These are phyloP conservation scores for Myriosclerotinia scirpicola DNA, from an alignment of 2,329 filamentous ascomycete species.

Conservation along the genomic window DNA sequence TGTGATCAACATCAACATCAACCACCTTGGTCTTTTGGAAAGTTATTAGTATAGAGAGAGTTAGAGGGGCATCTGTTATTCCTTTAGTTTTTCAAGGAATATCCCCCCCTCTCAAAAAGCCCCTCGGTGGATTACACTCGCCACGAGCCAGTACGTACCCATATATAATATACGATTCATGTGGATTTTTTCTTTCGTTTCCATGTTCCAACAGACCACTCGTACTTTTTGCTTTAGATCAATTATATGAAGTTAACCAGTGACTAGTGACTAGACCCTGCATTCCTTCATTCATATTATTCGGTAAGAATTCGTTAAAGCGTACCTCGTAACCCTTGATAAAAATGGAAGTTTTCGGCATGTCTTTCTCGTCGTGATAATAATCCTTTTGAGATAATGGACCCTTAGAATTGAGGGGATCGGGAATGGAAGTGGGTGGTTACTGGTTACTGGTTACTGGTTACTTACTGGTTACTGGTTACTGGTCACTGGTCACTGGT, in stretches of 20 bases:
- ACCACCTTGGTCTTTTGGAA: too few species aligned
- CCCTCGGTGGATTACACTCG: background rate
- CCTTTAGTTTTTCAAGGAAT: conserved; percentile 4
- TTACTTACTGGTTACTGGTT: too few species aligned
- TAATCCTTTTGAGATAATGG: background rate
- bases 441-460: too few species aligned
- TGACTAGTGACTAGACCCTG: background rate
- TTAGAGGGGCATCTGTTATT: conserved; percentile 1
- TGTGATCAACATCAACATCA: too few species aligned
- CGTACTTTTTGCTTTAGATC: background rate
- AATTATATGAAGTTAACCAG: too few species aligned
- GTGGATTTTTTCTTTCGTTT: background rate
- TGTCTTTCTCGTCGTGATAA: background rate
- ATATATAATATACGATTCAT: conserved; percentile 11
- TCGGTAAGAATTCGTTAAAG: background rate
- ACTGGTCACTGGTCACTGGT: too few species aligned
- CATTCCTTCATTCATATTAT: background rate
- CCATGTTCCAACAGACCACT: too few species aligned
- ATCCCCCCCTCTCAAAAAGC: background rate
- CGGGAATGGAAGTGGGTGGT: too few species aligned
- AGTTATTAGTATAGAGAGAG: too few species aligned
- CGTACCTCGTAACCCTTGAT: background rate
- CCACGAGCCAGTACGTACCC: conserved; percentile 7
- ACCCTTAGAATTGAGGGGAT: background rate
- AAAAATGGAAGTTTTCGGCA: conserved; percentile 8